A percentile compares a stretch with the other conserved stretches of the same genome.
Evolutionary conservation across 805 yeast genomes (phyloP).

Genomic region (Hanseniaspora vineae): DNA sequence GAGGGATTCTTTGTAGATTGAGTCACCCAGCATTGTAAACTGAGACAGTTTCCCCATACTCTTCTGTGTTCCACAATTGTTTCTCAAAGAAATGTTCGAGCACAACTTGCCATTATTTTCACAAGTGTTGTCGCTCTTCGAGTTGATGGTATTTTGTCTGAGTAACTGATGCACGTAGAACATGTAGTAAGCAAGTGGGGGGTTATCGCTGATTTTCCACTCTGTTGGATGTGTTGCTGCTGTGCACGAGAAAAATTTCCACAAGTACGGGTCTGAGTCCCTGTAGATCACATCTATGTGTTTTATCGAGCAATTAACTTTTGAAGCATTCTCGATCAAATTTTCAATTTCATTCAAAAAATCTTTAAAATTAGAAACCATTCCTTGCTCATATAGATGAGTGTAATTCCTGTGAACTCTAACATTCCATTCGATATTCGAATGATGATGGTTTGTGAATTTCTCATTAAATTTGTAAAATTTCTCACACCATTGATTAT

Average conservation of each 20-base stretch:
- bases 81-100: conserved; percentile 3
- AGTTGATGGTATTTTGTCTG: too few relatives aligned
- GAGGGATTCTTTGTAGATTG: conserved; percentile 12
- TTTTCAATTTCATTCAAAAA: too few relatives aligned
- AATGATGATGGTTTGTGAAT: neutral
- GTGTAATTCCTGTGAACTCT: conserved; percentile 22
- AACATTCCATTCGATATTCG: conserved; percentile 28
- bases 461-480: neutral
- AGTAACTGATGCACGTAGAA: conserved; percentile 20
- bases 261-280: conserved; percentile 12
- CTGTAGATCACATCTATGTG: conserved; percentile 21
- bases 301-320: too few relatives aligned
- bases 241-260: conserved; percentile 16
- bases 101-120: too few relatives aligned
- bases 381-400: conserved; percentile 2
- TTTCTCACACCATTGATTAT: neutral
- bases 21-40: conserved; percentile 9
- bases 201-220: conserved; percentile 25
- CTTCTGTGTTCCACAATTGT: neutral
- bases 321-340: too few relatives aligned
- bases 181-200: conserved; percentile 28
- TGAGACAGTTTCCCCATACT: conserved; percentile 16
- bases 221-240: conserved; percentile 10
- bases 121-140: too few relatives aligned
- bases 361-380: too few relatives aligned